Evolutionary conservation across 352 stramenopile genomes (phyloP), one percentile per base, ranked within the genome.

Genomic region (Globisporangium perplexum): DNA sequence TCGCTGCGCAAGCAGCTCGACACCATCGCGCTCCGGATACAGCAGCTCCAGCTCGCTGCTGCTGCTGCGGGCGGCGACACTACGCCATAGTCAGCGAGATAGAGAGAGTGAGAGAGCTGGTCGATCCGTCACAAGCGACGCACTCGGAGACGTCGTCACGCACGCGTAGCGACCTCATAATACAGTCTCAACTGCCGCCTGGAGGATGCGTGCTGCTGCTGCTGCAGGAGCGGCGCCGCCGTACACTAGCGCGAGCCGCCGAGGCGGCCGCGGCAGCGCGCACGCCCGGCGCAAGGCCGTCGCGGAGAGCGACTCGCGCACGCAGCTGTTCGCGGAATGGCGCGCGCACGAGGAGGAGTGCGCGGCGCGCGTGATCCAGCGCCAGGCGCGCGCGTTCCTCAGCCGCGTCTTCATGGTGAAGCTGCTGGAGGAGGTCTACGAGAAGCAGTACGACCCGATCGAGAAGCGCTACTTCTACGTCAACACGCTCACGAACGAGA

Each of bases 1-100:
- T 90, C 82, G 35, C 65, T 92, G 57, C 82, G 78, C 55, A 92
- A 92, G 71, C 82, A 92, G 52, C 47, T 90, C n/a, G 73, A 87
- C 53, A 86, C 72, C 4, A 63, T 92, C 51, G 54, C 85, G 60
- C 59, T 52, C 18, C 70, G 80, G 65, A 85, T 91, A 80, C 69
- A 79, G 35, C 59, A 71, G 26, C 59, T 70, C 17, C 31, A 28
- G 43, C 20, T 53, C n/a, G n/a, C n/a, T n/a, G n/a, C n/a, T n/a
- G n/a, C n/a, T 7, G 46, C 24, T 55, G n/a, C 18, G 50, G 20
- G 1, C 15, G 39, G 0, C 7, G 35, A 17, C 52, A 28, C 22
- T 12, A 5, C 23, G 31, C 11, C 31, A 12, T 38, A 38, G 31
- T n/a, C n/a, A 38, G 12, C 10, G 30, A 33, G 30, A n/a, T n/a